A percentile compares a stretch with the other conserved stretches of the same genome.
Evolutionary conservation across 164 flowering plant genomes (phyloP).

Genomic region (Akebia trifoliata): DNA sequence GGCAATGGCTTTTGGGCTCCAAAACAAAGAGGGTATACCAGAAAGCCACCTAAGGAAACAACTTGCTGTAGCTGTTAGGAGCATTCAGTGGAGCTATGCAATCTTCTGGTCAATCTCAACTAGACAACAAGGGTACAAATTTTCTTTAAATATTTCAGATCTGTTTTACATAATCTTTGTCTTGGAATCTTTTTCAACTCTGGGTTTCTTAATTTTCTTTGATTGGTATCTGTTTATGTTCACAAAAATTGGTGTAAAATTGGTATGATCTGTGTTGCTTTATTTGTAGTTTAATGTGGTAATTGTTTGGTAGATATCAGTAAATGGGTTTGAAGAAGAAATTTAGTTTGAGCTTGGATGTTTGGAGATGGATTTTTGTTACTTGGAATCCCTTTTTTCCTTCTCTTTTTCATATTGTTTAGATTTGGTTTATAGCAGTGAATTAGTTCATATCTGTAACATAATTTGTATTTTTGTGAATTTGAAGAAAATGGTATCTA

Average conservation of each 20-base stretch:
- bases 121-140: conserved; percentile 59
- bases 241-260: background rate
- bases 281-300: background rate
- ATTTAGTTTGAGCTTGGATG: no score
- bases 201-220: background rate
- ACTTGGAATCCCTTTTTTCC: conserved; percentile 1
- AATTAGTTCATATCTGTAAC: no score
- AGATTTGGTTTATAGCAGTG: no score
- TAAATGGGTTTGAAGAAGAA: no score
- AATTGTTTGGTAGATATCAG: no score
- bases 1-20: conserved; percentile 41
- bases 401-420: background rate
- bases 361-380: no score
- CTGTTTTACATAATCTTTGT: background rate
- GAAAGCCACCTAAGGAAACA: conserved; percentile 40
- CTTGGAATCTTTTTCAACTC: background rate
- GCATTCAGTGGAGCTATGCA: conserved; percentile 90
- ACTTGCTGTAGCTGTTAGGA: conserved; percentile 74
- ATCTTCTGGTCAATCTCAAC: conserved; percentile 79
- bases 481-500: no score
- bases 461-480: no score
- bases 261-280: background rate
- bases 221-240: background rate
- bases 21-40: conserved; percentile 26
- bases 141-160: background rate